phyloP scores from a whole-genome alignment of 352 stramenopile genomes.

The Globisporangium okanoganense region DNA sequence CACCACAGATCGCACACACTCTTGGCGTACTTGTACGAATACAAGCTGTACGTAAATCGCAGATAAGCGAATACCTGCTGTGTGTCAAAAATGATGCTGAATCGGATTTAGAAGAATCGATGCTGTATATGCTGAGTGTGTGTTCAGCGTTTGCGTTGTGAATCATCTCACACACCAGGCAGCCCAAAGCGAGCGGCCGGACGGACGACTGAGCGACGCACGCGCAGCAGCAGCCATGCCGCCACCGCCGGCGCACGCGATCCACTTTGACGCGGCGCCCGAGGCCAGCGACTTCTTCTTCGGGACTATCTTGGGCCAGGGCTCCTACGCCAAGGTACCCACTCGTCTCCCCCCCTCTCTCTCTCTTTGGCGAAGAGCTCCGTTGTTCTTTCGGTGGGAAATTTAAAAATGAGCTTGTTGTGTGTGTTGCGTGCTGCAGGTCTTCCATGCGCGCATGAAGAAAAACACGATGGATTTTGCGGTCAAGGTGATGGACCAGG shows the following conservation, averaged over 20 bases:
- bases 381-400: neutral
- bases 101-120: neutral
- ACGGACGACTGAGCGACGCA: neutral
- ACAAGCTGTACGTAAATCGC: neutral
- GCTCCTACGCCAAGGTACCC: conserved; percentile 82
- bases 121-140: neutral
- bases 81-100: neutral
- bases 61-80: neutral
- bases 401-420: neutral
- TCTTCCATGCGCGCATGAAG: conserved; percentile 87
- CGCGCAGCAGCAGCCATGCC: neutral
- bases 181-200: neutral
- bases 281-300: conserved; percentile 85
- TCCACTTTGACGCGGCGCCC: conserved; percentile 61
- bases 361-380: neutral
- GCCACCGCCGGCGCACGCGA: conserved; percentile 28
- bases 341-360: neutral
- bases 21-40: neutral
- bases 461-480: conserved; percentile 76
- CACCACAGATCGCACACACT: too few relatives aligned
- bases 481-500: conserved; percentile 91
- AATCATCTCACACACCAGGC: neutral
- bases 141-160: neutral
- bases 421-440: conserved; percentile 26
- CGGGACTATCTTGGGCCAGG: conserved; percentile 80